These are phyloP conservation scores for Gaultheria prostrata DNA, from an alignment of 148 eudicot species.

Conservation along the genomic window DNA sequence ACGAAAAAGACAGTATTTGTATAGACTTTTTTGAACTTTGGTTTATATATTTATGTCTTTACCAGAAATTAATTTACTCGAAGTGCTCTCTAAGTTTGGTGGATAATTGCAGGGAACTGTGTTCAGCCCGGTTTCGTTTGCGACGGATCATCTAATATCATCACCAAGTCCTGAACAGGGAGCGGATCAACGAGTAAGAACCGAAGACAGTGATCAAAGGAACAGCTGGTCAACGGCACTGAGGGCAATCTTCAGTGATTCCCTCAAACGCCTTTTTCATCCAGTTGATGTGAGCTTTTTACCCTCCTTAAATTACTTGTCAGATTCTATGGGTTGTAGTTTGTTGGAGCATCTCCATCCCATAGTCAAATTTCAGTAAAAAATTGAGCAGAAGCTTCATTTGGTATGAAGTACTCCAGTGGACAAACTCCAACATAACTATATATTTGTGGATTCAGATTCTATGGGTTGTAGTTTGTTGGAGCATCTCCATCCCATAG, in stretches of 20 bases:
- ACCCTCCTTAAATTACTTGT: neutral
- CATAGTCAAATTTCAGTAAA: no score
- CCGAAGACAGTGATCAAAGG: conserved; percentile 21
- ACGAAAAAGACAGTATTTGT: no score
- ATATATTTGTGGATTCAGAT: neutral
- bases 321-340: neutral
- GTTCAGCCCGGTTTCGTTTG: conserved; percentile 68
- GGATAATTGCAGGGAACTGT: conserved; percentile 52
- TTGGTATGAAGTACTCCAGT: no score
- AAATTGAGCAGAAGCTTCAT: no score
- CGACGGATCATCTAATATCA: conserved; percentile 35
- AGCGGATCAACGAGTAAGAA: conserved; percentile 27
- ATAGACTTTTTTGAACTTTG: no score
- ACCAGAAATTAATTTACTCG: no score
- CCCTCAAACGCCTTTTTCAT: conserved; percentile 52
- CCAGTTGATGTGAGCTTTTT: conserved; percentile 47
- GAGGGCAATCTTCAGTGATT: conserved; percentile 26
- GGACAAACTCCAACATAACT: no score
- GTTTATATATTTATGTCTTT: no score
- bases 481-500: no score
- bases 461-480: no score
- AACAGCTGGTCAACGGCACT: conserved; percentile 36
- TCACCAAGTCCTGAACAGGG: conserved; percentile 19
- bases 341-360: neutral
- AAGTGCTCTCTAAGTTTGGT: neutral